phyloP scores from a whole-genome alignment of 345 rosid species.

The Ceriops tagal region DNA sequence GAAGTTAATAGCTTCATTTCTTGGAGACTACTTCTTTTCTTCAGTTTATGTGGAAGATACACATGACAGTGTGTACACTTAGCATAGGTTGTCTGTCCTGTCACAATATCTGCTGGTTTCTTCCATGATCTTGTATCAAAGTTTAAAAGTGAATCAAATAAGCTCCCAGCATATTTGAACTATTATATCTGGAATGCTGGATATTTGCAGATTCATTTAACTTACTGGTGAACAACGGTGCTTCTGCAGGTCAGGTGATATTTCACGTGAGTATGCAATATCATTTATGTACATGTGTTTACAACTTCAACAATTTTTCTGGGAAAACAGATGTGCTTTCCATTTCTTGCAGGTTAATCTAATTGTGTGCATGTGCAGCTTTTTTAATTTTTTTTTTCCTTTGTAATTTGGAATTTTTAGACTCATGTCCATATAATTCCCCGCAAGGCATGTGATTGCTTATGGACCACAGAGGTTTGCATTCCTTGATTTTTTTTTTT shows the following conservation, averaged over 20 bases:
- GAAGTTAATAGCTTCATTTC: no score
- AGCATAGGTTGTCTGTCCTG: neutral
- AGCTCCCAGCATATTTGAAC: neutral
- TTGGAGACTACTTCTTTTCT: no score
- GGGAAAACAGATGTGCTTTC: neutral
- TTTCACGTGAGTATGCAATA: conserved; percentile 60
- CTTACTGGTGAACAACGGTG: conserved; percentile 88
- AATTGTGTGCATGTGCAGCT: neutral
- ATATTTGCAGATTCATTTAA: conserved; percentile 78
- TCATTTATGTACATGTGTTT: no score
- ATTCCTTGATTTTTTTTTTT: neutral
- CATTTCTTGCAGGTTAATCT: neutral
- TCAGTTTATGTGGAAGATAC: no score
- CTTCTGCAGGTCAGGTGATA: conserved; percentile 92
- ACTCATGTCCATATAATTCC: conserved; percentile 96
- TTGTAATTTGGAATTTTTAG: conserved; percentile 37
- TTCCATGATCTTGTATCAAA: neutral
- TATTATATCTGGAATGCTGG: neutral
- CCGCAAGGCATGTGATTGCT: conserved; percentile 70
- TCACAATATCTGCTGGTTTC: neutral
- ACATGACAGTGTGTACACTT: neutral
- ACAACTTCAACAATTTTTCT: neutral
- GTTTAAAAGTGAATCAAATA: neutral
- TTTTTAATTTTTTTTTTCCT: conserved; percentile 4
- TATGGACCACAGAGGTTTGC: conserved; percentile 89